These are phyloP conservation scores for Phylloporus sp. DNA, from an alignment of 768 basidiomycete genomes.

Conservation along the genomic window DNA sequence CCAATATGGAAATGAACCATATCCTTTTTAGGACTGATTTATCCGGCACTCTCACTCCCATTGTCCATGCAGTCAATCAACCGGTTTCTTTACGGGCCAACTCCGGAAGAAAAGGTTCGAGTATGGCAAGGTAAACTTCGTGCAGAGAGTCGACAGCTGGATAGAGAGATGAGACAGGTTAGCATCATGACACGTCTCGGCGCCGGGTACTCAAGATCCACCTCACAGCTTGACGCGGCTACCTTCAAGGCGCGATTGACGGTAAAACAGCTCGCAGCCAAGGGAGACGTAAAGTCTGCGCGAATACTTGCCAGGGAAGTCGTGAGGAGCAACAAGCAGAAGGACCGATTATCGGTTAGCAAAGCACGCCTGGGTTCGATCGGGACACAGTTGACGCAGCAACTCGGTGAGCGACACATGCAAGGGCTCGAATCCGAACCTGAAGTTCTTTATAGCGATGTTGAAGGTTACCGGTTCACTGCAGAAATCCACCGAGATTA, in stretches of 20 bases:
- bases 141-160: conserved; percentile 73
- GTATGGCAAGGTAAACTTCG: conserved; percentile 89
- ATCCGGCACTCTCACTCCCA: conserved; percentile 1
- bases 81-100: conserved; percentile 92
- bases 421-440: background rate
- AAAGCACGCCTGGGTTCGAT: conserved; percentile 93
- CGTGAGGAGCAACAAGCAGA: conserved; percentile 93
- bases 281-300: conserved; percentile 90
- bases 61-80: conserved; percentile 77
- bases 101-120: conserved; percentile 89
- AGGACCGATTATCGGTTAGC: conserved; percentile 83
- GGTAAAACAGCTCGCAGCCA: conserved; percentile 84
- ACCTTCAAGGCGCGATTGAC: conserved; percentile 72
- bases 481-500: conserved; percentile 97
- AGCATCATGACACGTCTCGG: conserved; percentile 25
- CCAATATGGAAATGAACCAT: conserved; percentile 6
- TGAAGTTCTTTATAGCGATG: conserved; percentile 58
- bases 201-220: conserved; percentile 11
- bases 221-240: conserved; percentile 67
- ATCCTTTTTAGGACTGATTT: conserved; percentile 13
- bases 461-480: conserved; percentile 95
- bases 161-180: conserved; percentile 96
- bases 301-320: conserved; percentile 90
- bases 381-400: conserved; percentile 81
- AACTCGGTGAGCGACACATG: conserved; percentile 63